A percentile compares a stretch with the other conserved stretches of the same genome.
These are phyloP conservation scores for Grammothele lineata DNA, from an alignment of 768 basidiomycete genomes.

Conservation along the genomic window DNA sequence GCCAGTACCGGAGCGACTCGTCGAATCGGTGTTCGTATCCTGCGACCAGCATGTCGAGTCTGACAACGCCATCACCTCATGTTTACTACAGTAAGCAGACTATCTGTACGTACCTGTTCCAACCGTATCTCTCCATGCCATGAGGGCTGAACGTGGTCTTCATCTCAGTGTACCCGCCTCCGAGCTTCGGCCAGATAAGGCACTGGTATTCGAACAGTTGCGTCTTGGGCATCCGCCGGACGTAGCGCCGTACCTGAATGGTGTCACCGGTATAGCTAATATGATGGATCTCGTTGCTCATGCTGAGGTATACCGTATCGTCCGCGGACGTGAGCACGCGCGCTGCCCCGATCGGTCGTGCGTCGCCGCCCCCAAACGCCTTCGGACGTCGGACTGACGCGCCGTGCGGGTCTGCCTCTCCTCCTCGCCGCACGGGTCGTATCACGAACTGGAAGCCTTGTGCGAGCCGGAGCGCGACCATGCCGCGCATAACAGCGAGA, in stretches of 20 bases:
- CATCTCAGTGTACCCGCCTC: conserved; percentile 81
- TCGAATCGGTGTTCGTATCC: conserved; percentile 78
- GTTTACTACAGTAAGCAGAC: no score
- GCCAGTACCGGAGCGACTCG: conserved; percentile 87
- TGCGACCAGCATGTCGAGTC: conserved; percentile 81
- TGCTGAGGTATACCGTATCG: conserved; percentile 85
- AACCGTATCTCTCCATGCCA: conserved; percentile 78
- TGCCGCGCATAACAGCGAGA: conserved; percentile 80
- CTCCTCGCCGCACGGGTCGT: conserved; percentile 31
- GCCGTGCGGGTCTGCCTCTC: conserved; percentile 29
- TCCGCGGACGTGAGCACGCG: conserved; percentile 55
- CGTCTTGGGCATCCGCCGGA: conserved; percentile 63
- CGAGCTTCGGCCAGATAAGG: conserved; percentile 90
- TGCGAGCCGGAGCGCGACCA: conserved; percentile 87
- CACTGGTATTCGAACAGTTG: conserved; percentile 77
- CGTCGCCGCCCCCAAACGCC: conserved; percentile 54
- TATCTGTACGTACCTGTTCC: conserved; percentile 71
- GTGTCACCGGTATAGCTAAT: conserved; percentile 89
- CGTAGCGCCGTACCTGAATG: conserved; percentile 84
- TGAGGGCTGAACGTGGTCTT: conserved; percentile 71
- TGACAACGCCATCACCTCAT: no score
- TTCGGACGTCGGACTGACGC: conserved; percentile 44
- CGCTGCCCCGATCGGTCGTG: conserved; percentile 60
- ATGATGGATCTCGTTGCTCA: conserved; percentile 93
- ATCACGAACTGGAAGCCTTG: conserved; percentile 95